phyloP scores from a whole-genome alignment of 2,329 filamentous ascomycete species.

The Aspergillus proliferans region DNA sequence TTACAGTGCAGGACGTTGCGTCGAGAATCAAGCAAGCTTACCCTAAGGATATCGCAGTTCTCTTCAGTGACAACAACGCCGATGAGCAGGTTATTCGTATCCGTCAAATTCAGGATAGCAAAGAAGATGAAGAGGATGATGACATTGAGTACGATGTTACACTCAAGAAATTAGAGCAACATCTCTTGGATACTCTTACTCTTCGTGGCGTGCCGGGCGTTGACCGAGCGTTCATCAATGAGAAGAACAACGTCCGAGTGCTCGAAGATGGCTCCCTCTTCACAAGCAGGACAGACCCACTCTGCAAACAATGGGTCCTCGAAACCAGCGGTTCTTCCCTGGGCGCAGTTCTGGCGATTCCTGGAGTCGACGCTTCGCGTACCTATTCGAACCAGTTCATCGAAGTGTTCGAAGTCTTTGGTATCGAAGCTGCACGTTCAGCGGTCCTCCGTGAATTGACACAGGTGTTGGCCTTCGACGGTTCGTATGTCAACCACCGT shows the following conservation, averaged over 20 bases:
- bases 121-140: constrained; percentile 67
- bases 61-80: constrained; percentile 97
- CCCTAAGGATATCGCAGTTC: constrained; percentile 74
- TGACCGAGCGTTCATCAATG: constrained; percentile 87
- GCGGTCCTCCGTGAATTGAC: constrained; percentile 84
- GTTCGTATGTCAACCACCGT: constrained; percentile 98
- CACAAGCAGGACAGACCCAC: constrained; percentile 64
- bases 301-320: constrained; percentile 88
- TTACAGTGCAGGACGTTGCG: constrained; percentile 87
- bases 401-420: constrained; percentile 89
- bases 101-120: constrained; percentile 65
- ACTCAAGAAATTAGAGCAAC: constrained; percentile 83
- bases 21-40: constrained; percentile 85
- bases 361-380: constrained; percentile 77
- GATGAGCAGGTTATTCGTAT: constrained; percentile 92
- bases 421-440: constrained; percentile 87
- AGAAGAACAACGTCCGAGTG: constrained; percentile 63
- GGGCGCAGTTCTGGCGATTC: constrained; percentile 73
- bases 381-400: constrained; percentile 96
- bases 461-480: constrained; percentile 92
- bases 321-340: constrained; percentile 90
- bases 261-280: constrained; percentile 65
- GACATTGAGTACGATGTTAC: constrained; percentile 82
- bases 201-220: constrained; percentile 86
- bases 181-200: constrained; percentile 84